Evolutionary conservation across 352 stramenopile species (phyloP), one percentile per base, ranked within the genome.

Genomic region (Phytophthora lateralis): DNA sequence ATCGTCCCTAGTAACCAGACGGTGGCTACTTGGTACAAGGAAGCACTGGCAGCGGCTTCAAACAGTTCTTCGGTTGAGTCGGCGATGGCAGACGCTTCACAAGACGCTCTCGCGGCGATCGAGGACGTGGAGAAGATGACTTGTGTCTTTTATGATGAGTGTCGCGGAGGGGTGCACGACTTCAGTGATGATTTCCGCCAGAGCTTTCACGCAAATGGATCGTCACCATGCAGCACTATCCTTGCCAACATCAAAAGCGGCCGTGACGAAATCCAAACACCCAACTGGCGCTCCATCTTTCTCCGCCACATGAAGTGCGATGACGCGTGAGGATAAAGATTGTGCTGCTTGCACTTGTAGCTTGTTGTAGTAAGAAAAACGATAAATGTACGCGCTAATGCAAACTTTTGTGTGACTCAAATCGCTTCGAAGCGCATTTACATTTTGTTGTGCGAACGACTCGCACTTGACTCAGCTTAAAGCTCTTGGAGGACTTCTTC

Each of bases 71-170:
- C 52, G 18, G 41, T 69, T 47, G 65, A 72, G 39, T 69, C 69
- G 4, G 30, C 34, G 29, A 54, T 70, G 48, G n/a, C 29, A 55
- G 54, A 66, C 21, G 41, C 53, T 29, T 63, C 57, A 6, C 39
- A 69, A 55, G 20, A 67, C 27, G 66, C 75, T 17, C 47, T 77
- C 6, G 53, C 76, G 27, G 80, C 79, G 7, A 73, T 95, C 15
- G 54, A 78, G 15, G 85, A 94, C 47, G 82, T 95, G 29, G 82
- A 94, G 63, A 93, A 92, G 73, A 96, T 96, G 88, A 93, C 87
- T 8, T 96, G 88, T 48, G 70, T 96, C 39, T 94, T 94, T 53
- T 93, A 91, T 55, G 75, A 95, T 52, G 83, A 95, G 56, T 96
- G 88, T 53, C 85, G 82, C 35, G 85, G 77, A 41, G 76, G 75